Conservation (phyloP, 2,329 filamentous ascomycete genomes). For the Rhynchosporium agropyri region DNA sequence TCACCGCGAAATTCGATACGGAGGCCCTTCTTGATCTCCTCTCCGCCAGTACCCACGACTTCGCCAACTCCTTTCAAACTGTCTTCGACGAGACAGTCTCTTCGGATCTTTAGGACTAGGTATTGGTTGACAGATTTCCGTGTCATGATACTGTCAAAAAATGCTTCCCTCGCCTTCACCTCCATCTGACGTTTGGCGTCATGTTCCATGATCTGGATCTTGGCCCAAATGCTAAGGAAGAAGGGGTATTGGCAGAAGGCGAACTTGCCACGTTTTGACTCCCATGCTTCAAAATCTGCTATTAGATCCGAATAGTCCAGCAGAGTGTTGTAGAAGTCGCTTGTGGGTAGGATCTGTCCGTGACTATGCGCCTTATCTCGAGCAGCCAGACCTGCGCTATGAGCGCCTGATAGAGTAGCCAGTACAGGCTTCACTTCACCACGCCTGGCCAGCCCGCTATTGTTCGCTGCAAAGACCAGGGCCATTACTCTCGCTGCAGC, state of each 20-base stretch:
- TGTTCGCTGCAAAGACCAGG: constrained; percentile 81
- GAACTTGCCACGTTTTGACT: constrained; percentile 72
- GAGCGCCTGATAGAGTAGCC: constrained; percentile 43
- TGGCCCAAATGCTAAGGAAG: constrained; percentile 87
- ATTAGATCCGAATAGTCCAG: constrained; percentile 86
- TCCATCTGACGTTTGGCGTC: constrained; percentile 90
- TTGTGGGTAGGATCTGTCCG: constrained; percentile 75
- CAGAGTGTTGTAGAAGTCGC: constrained; percentile 84
- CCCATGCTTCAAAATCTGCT: constrained; percentile 87
- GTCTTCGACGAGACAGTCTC: constrained; percentile 87
- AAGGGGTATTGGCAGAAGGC: constrained; percentile 93
- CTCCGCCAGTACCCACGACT: constrained; percentile 76
- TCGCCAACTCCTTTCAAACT: constrained; percentile 84
- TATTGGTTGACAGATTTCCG: constrained; percentile 75
- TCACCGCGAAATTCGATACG: constrained; percentile 85
- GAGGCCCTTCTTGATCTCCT: constrained; percentile 88
- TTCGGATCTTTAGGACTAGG: constrained; percentile 73
- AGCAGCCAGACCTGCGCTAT: constrained; percentile 45
- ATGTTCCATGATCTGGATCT: constrained; percentile 86
- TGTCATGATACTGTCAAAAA: constrained; percentile 85
- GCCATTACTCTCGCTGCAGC: constrained; percentile 80
- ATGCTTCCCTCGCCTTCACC: constrained; percentile 82
- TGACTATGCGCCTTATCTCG: constrained; percentile 50
- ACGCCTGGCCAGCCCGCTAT: constrained; percentile 49
- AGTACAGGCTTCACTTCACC: constrained; percentile 43